Evolutionary conservation across 176 grass and related monocot species (phyloP), one percentile per base, ranked within the genome.

Genomic region (Dendrocalamus sinicus): DNA sequence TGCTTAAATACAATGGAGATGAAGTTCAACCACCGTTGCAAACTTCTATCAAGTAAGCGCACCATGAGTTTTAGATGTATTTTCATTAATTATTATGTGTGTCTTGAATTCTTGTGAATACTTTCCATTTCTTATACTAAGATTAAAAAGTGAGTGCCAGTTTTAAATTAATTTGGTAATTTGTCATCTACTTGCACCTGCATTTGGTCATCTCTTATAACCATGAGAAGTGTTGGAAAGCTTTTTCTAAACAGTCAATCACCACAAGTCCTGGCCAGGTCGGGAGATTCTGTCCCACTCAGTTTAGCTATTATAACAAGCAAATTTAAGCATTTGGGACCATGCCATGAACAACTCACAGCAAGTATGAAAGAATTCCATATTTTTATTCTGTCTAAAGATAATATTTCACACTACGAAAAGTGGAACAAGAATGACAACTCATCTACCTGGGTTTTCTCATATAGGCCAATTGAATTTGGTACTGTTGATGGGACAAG

Each of bases 41-140:
- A 80, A 77, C 82, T 72, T 90, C 46, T 87, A 88, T 72, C 43
- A 79, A 94, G 93, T 94, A 86, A 94, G 81, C 0, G 44, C 60
- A 13, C 22, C 57, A 32, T 71, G 19, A 7, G 48, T 64, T 78
- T 30, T 79, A 45, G 37, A n/a, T 67, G 22, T 23, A 75, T 55
- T 74, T 74, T 52, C 23, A 12, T 80, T 16, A 81, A 50, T 82
- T 55, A 65, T 44, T 46, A 65, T 44, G n/a, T 54, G 0, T 63
- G 40, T 54, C 41, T 72, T 39, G 1, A 55, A 57, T 86, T 78
- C 46, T 47, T 53, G 23, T 64, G 48, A 62, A 40, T 59, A 67
- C 20, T 73, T 64, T 59, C 16, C 7, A 83, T 65, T 72, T 53
- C 37, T 65, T 72, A 57, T 78, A 51, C 22, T 63, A 53, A 12